Base-by-base conservation (phyloP, 2,329 filamentous ascomycete species). In the Magnaporthales sp. region DNA sequence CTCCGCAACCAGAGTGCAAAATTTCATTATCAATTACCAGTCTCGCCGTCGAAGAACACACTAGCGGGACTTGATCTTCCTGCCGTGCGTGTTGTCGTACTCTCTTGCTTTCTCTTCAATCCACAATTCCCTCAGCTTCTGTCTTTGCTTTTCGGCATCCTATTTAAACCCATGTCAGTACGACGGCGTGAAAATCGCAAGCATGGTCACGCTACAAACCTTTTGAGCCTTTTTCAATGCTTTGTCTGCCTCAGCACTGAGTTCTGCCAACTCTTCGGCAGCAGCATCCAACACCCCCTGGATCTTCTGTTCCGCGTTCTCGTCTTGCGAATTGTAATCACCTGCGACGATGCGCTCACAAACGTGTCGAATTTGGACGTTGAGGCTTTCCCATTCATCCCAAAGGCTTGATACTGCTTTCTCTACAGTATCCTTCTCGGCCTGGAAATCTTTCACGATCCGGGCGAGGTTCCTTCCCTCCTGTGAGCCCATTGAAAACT, bases 301-400 rank as follows among this genome's bases (percentile, higher is more conserved):
- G 38, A 64, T 54, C 32, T 64, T 26, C 4, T 7, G 9, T 8
- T 60, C 46, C 4, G 13, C 19, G 15, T 58, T 13, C 11, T 63
- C 31, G 19, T 29, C 56, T 32, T 61, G 27, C 61, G 63, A 51
- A 19, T 54, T 4, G 63, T 61, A 24, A 22, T 61, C 26, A 10
- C n/a, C 46, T 11, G 10, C 24, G 11, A 58, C 64, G 0, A 70
- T 22, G 2, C 46, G 8, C 0, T 66, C 29, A 22, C 69, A 13
- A 11, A 70, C 67, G 4, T 29, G 60, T 0, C 67, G 60, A 22
- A 70, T 69, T 9, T 63, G 32, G 5, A 60, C 15, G 22, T 27
- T 30, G 13, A 64, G 51, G 13, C 29, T 54, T 11, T 62, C 46
- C 58, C 61, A 51, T n/a, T 31, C 58, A 5, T 29, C 15, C 56